Evolutionary conservation across 768 basidiomycete species (phyloP).

Genomic region (Vishniacozyma victoriae): DNA sequence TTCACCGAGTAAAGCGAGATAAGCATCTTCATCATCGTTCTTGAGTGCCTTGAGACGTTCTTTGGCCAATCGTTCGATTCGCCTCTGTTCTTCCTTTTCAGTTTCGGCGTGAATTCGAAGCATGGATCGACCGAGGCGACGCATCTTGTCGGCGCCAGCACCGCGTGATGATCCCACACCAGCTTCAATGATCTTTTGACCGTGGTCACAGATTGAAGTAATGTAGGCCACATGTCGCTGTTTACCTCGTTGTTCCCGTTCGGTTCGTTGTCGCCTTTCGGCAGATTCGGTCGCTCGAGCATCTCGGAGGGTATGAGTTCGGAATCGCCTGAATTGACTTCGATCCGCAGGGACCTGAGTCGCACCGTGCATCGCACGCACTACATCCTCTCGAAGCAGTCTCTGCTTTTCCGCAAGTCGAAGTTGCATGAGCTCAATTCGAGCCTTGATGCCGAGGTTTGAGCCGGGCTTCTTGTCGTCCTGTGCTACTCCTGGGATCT

Average conservation of each 20-base stretch:
- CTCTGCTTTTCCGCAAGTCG: conserved; percentile 86
- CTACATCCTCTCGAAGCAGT: conserved; percentile 73
- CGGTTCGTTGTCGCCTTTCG: conserved; percentile 83
- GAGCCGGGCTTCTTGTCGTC: conserved; percentile 30
- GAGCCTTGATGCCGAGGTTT: conserved; percentile 62
- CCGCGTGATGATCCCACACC: conserved; percentile 54
- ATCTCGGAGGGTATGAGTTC: conserved; percentile 81
- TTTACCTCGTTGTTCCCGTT: conserved; percentile 89
- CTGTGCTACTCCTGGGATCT: conserved; percentile 49
- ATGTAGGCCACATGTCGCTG: conserved; percentile 95
- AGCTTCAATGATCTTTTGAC: conserved; percentile 61
- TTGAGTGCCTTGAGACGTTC: conserved; percentile 97
- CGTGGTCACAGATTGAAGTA: conserved; percentile 75
- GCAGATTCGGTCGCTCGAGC: conserved; percentile 80
- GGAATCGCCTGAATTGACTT: conserved; percentile 76
- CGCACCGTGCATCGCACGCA: conserved; percentile 80
- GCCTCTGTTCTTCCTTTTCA: conserved; percentile 96
- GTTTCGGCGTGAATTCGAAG: conserved; percentile 77
- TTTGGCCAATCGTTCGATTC: conserved; percentile 90
- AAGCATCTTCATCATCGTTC: conserved; percentile 98
- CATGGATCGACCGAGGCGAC: conserved; percentile 67
- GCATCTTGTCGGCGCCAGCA: conserved; percentile 59
- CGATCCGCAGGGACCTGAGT: conserved; percentile 86
- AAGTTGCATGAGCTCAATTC: conserved; percentile 89
- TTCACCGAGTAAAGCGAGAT: conserved; percentile 96